Percentiles rank a stretch among this genome's conserved stretches.
phyloP scores from a whole-genome alignment of 2,329 filamentous ascomycete genomes.

The Bisporella sp. region DNA sequence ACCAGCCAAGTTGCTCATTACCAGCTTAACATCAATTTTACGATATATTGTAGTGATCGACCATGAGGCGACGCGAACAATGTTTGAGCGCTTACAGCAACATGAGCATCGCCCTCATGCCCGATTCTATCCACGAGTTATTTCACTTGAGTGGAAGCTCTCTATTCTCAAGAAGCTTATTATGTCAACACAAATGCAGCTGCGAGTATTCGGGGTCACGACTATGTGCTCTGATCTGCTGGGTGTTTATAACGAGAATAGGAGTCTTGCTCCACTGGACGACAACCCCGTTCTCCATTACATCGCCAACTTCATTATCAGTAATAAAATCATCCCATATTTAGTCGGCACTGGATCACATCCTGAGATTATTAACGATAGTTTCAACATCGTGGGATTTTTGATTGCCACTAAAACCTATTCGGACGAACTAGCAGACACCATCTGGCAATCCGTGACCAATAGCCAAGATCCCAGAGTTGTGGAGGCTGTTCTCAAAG shows the following conservation, averaged over 20 bases:
- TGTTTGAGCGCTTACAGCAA: not conserved
- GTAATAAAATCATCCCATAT: constrained; percentile 72
- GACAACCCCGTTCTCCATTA: constrained; percentile 54
- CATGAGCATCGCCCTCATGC: no score
- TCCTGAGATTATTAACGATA: constrained; percentile 77
- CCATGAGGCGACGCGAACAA: not conserved
- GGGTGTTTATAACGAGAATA: constrained; percentile 37
- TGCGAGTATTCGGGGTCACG: constrained; percentile 74
- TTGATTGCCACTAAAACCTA: constrained; percentile 74
- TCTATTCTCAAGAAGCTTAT: constrained; percentile 64
- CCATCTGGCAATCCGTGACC: constrained; percentile 76
- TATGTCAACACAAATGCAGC: constrained; percentile 80
- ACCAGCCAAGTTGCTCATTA: constrained; percentile 33
- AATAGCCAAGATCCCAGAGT: constrained; percentile 78
- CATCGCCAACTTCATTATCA: constrained; percentile 61
- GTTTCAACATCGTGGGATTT: constrained; percentile 80
- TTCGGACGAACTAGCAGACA: constrained; percentile 63
- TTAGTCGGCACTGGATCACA: constrained; percentile 88
- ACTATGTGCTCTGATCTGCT: constrained; percentile 67
- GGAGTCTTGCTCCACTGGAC: constrained; percentile 10
- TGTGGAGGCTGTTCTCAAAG: constrained; percentile 69
- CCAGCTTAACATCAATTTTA: constrained; percentile 38
- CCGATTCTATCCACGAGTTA: constrained; percentile 37
- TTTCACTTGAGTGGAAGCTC: constrained; percentile 63
- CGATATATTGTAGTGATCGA: constrained; percentile 30